phyloP scores from a whole-genome alignment of 1,139 yeast species.

The Pichiaceae sp. region DNA sequence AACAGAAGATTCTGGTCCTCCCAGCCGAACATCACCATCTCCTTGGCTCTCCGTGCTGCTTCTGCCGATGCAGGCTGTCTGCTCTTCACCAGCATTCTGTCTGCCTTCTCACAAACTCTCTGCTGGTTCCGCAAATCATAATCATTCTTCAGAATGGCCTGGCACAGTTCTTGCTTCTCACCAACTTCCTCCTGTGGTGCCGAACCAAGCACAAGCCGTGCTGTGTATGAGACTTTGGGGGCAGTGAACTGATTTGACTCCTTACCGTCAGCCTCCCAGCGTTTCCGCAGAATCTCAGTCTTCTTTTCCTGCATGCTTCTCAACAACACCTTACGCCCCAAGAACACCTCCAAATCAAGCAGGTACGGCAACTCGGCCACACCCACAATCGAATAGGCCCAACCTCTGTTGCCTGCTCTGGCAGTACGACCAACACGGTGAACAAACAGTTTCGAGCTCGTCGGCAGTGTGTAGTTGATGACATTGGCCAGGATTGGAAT shows the following conservation, averaged over 20 bases:
- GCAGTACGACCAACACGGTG: conserved; percentile 99
- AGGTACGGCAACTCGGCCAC: conserved; percentile 86
- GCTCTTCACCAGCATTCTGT: conserved; percentile 76
- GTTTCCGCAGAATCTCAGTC: conserved; percentile 39
- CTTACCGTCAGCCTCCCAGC: conserved; percentile 29
- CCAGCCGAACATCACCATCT: conserved; percentile 75
- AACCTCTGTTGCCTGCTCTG: conserved; percentile 95
- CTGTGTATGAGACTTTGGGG: conserved; percentile 64
- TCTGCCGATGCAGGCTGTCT: conserved; percentile 82
- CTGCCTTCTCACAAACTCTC: conserved; percentile 80
- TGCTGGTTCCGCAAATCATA: conserved; percentile 62
- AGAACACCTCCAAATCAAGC: conserved; percentile 80
- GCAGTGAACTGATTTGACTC: conserved; percentile 27
- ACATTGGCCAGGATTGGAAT: conserved; percentile 94
- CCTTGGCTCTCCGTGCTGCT: conserved; percentile 78
- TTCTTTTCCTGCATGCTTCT: conserved; percentile 63
- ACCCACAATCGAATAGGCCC: conserved; percentile 89
- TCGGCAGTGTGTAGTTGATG: conserved; percentile 82
- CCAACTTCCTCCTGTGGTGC: conserved; percentile 71
- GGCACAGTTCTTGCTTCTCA: conserved; percentile 62
- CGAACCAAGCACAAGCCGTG: conserved; percentile 75
- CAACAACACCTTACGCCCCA: conserved; percentile 73
- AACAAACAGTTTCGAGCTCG: conserved; percentile 85
- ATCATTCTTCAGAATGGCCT: conserved; percentile 49
- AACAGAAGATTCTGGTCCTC: conserved; percentile 77